These are phyloP conservation scores for Alternaria longipes DNA, from an alignment of 2,329 filamentous ascomycete genomes.

Conservation along the genomic window DNA sequence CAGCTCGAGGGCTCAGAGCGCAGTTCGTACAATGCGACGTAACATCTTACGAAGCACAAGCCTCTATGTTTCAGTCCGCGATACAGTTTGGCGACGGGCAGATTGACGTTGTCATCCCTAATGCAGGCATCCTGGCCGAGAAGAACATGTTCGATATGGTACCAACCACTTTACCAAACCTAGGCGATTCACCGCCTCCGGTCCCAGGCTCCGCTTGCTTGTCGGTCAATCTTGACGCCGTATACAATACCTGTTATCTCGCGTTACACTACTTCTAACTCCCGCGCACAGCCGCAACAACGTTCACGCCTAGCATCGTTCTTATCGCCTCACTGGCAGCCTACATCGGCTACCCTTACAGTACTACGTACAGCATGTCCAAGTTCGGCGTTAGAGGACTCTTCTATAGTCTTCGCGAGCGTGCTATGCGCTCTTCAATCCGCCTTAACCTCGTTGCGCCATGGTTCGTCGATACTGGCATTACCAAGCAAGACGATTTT, in stretches of 20 bases:
- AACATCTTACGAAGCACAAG: conserved; percentile 38
- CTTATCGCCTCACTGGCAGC: conserved; percentile 36
- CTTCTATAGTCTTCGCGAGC: conserved; percentile 34
- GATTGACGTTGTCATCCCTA: conserved; percentile 45
- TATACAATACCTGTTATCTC: conserved; percentile 38
- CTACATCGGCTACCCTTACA: conserved; percentile 35
- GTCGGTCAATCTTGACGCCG: conserved; percentile 35
- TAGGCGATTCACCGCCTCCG: conserved; percentile 29
- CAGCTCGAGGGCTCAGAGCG: conserved; percentile 27
- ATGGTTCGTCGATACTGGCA: conserved; percentile 38
- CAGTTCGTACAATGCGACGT: conserved; percentile 47
- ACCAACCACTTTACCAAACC: conserved; percentile 11
- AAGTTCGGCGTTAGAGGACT: conserved; percentile 42
- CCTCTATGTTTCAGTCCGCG: conserved; percentile 43
- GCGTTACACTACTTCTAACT: conserved; percentile 40
- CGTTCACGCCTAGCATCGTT: conserved; percentile 31
- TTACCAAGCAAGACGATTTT: conserved; percentile 22
- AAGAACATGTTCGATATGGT: conserved; percentile 36
- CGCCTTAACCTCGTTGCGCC: conserved; percentile 42
- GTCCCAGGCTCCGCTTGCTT: conserved; percentile 27
- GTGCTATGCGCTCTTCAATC: conserved; percentile 21
- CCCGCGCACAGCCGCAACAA: conserved; percentile 17
- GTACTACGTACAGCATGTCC: conserved; percentile 37
- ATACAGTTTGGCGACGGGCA: conserved; percentile 33
- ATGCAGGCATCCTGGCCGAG: conserved; percentile 41